Percentiles rank a stretch among this genome's conserved stretches.
Conservation (phyloP, 768 basidiomycete genomes). For the Auriculariales sp. region DNA sequence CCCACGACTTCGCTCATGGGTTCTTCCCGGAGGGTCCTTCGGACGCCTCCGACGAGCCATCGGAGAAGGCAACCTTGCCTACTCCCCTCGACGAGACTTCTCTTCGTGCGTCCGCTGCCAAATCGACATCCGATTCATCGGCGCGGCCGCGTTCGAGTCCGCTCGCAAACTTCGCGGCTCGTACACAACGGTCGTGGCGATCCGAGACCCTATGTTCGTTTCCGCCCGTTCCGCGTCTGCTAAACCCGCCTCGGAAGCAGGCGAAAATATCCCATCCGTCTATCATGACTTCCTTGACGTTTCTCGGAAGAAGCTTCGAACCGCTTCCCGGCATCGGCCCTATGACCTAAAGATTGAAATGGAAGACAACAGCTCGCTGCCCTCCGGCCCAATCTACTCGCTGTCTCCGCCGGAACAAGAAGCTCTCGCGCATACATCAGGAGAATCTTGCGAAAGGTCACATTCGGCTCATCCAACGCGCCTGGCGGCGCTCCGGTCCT, state of each 20-base stretch:
- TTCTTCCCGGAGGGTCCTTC: no score
- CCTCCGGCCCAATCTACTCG: conserved; percentile 20
- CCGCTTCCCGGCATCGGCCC: conserved; percentile 13
- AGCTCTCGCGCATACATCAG: conserved; percentile 21
- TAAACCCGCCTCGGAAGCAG: not conserved
- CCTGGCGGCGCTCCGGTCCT: conserved; percentile 11
- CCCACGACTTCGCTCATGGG: not conserved
- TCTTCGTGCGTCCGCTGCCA: not conserved
- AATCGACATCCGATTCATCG: not conserved
- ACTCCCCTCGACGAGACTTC: not conserved
- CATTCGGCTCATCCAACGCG: conserved; percentile 7
- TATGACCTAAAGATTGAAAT: conserved; percentile 24
- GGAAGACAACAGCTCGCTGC: conserved; percentile 14
- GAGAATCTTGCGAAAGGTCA: conserved; percentile 12
- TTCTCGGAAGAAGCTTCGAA: conserved; percentile 1
- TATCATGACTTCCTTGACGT: conserved; percentile 4
- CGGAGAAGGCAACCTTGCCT: no score
- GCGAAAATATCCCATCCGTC: not conserved
- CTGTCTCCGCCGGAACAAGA: conserved; percentile 18
- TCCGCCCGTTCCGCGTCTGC: not conserved
- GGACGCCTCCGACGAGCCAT: not conserved
- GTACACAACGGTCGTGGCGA: not conserved
- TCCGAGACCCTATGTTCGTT: not conserved
- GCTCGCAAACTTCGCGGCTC: not conserved
- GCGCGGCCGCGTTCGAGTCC: not conserved